Conservation (phyloP, 2,329 filamentous ascomycete species). For the Penicillium sp. region DNA sequence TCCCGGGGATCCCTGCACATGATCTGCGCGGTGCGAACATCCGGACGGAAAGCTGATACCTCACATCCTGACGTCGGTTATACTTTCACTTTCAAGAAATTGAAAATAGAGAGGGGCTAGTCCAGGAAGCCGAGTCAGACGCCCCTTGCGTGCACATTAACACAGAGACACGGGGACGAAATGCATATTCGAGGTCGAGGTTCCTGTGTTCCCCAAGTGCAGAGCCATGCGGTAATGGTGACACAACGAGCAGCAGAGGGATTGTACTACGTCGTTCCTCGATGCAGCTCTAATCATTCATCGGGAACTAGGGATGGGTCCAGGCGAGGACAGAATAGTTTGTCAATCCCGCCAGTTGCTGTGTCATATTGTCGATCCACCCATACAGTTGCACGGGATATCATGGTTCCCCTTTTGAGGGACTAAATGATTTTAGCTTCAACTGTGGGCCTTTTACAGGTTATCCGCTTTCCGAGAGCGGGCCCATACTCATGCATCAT, state of each 20-base stretch:
- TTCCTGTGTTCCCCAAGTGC: background rate
- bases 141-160: conserved; percentile 14
- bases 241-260: conserved; percentile 7
- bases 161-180: background rate
- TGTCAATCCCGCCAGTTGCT: conserved; percentile 16
- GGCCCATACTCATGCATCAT: conserved; percentile 17
- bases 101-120: background rate
- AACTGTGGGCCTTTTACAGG: conserved; percentile 16
- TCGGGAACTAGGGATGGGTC: background rate
- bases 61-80: conserved; percentile 22
- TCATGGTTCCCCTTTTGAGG: conserved; percentile 1
- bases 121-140: conserved; percentile 1
- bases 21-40: conserved; percentile 14
- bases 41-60: conserved; percentile 13
- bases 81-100: conserved; percentile 2
- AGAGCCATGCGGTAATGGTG: conserved; percentile 9
- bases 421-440: conserved; percentile 20
- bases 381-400: conserved; percentile 5
- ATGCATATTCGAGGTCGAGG: background rate
- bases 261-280: conserved; percentile 3
- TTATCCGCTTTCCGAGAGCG: conserved; percentile 15
- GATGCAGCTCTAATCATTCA: conserved; percentile 6
- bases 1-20: conserved; percentile 12
- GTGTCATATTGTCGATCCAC: conserved; percentile 21
- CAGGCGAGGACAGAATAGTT: conserved; percentile 10